Base-by-base conservation (phyloP, 208 protist genomes). In the Wallacemonas rigidus region DNA sequence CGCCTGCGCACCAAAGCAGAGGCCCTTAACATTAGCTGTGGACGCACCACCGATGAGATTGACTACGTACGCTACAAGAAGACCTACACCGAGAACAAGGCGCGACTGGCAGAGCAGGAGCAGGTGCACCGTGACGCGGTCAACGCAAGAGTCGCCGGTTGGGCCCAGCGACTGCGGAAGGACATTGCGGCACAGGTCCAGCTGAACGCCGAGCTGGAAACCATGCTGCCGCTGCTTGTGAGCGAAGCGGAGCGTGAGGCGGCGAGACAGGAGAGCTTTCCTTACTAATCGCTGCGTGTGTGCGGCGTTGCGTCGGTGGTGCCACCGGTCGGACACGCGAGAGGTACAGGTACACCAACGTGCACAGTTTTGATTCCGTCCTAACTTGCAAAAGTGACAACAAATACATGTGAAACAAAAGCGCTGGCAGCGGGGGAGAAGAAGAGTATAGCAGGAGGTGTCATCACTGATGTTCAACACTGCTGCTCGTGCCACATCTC, bases 211-310 rank as follows among this genome's bases (percentile, higher is more conserved):
- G 80, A 88, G 67, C 79, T 91, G 43, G 89, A 95, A 17, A 86
- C 86, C 14, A 77, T 90, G 78, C 67, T 93, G 69, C 87, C 89
- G 2, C 79, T 82, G 4, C 76, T 96, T 50, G 54, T 86, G 47
- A 87, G 78, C 53, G 85, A 95, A 60, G 92, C 92, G n/a, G 77
- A 80, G n/a, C 86, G 79, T 17, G 92, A 96, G 82, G 82, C 80
- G 7, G 75, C 87, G 69, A 58, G 71, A 67, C 88, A 94, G 55
- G 75, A 78, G 9, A 39, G 45, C 54, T 75, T 68, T 38, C 43
- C 55, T 2, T 75, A 45, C 38, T 64, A 14, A 50, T 7, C 35
- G 47, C 53, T 57, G 53, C 26, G 5, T 57, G 7, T 50, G 7
- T 11, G 45, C 26, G 26, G 26, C 26, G 26, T 26, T 26, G 26